A percentile compares a stretch with the other conserved stretches of the same genome.
These are phyloP conservation scores for Daldinia childiae DNA, from an alignment of 495 filamentous ascomycete genomes.

Conservation along the genomic window DNA sequence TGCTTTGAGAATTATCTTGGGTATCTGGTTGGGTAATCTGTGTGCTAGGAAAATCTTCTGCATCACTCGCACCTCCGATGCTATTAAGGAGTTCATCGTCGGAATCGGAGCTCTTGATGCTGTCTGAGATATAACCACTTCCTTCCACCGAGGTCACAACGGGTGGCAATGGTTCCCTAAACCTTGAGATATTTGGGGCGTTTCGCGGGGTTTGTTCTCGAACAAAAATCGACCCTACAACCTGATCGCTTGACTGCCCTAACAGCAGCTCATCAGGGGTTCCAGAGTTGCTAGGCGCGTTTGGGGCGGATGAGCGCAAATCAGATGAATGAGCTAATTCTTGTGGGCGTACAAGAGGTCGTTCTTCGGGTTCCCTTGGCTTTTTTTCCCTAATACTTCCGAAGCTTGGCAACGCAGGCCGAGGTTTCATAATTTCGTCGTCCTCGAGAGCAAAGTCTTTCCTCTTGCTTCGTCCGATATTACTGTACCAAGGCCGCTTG, in stretches of 20 bases:
- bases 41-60: conserved; percentile 41
- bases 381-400: conserved; percentile 74
- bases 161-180: conserved; percentile 69
- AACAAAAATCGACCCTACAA: conserved; percentile 67
- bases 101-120: conserved; percentile 38
- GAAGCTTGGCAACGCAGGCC: conserved; percentile 82
- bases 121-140: conserved; percentile 64
- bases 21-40: conserved; percentile 31
- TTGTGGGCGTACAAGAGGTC: conserved; percentile 61
- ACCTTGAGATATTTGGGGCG: conserved; percentile 56
- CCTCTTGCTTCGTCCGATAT: conserved; percentile 62
- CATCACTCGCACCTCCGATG: conserved; percentile 24
- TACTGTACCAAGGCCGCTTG: conserved; percentile 64
- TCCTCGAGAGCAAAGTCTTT: conserved; percentile 59
- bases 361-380: conserved; percentile 53
- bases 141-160: conserved; percentile 73
- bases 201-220: conserved; percentile 59
- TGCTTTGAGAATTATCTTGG: conserved; percentile 12
- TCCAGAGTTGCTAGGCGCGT: conserved; percentile 30
- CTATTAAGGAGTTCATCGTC: conserved; percentile 39
- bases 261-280: conserved; percentile 44
- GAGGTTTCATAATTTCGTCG: conserved; percentile 77
- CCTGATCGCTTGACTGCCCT: conserved; percentile 70
- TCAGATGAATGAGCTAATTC: conserved; percentile 46
- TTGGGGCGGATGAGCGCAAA: conserved; percentile 34